Base-by-base conservation (phyloP, 345 rosid genomes). In the Erucastrum elatum region DNA sequence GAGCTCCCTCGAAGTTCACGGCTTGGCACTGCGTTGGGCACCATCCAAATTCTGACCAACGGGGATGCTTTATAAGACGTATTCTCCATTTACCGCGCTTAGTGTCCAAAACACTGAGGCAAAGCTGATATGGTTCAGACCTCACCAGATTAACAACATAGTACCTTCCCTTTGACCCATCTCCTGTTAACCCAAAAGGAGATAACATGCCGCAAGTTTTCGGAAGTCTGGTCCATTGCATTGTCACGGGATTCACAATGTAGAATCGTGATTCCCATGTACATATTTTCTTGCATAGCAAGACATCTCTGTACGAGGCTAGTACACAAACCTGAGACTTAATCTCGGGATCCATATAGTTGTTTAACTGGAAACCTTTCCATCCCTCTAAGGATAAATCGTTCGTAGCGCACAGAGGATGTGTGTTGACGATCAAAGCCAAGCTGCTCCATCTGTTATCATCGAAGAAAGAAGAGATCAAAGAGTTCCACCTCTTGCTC, bases 221-320 rank as follows among this genome's bases (percentile, higher is more conserved):
- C 8, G 11, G 11, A 37, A 37, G 44, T 37, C 11, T 11, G 44
- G 11, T 37, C 44, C 44, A 37, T 8, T 37, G 44, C 44, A 8
- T 37, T 37, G 44, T 37, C 44, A 37, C 44, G 44, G 44, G 44
- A 37, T 37, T 37, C 44, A 37, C 44, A 37, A 71, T 5, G 21
- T 71, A 71, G 33, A 56, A 34, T 10, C 16, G 16, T 46, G 61
- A 8, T 8, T 30, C 15, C 44, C 21, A 21, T 21, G 21, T 21
- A 21, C 21, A 21, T 21, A 21, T 21, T 30, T 69, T 69, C 75
- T 1, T 58, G 53, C 75, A 56, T 4, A 71, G 25, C 65, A 71
- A 58, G 33, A 71, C 65, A 33, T 71, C 75, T 35, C n/a, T 55
- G 53, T 17, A 58, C 17, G 75, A 71, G 65, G 75, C 75, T 71